Evolutionary conservation across 2,329 filamentous ascomycete species (phyloP).

Genomic region (Colletotrichum sp.): DNA sequence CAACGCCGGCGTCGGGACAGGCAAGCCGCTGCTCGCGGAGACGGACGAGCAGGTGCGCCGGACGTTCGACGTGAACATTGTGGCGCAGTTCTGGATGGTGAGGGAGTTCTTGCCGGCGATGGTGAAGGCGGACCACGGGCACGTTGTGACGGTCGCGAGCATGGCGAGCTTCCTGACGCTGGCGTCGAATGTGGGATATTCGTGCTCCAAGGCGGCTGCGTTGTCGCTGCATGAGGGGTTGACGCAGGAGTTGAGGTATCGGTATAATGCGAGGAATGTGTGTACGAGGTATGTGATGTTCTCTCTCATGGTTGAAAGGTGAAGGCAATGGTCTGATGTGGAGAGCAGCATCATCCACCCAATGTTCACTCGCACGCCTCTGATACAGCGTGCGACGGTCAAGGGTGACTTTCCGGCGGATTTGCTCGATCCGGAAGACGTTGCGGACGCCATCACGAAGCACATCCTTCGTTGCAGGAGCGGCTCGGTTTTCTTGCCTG

Average conservation of each 20-base stretch:
- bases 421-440: background rate
- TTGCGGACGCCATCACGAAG: background rate
- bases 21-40: background rate
- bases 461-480: background rate
- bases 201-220: background rate
- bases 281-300: constrained; percentile 17
- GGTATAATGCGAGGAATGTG: background rate
- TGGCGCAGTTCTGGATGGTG: background rate
- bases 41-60: background rate
- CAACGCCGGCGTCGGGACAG: constrained; percentile 41
- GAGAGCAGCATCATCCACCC: background rate
- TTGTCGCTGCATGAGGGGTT: background rate
- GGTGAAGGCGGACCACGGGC: background rate
- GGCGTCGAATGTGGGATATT: background rate
- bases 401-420: background rate
- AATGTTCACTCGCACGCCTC: background rate
- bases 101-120: background rate
- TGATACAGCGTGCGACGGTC: background rate
- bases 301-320: background rate
- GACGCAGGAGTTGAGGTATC: background rate
- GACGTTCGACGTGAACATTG: background rate
- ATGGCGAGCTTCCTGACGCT: background rate
- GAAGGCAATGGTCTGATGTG: background rate
- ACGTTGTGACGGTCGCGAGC: background rate
- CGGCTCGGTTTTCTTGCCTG: background rate